Conservation (phyloP, 169 alveolate species). For the Neospora caninum region DNA sequence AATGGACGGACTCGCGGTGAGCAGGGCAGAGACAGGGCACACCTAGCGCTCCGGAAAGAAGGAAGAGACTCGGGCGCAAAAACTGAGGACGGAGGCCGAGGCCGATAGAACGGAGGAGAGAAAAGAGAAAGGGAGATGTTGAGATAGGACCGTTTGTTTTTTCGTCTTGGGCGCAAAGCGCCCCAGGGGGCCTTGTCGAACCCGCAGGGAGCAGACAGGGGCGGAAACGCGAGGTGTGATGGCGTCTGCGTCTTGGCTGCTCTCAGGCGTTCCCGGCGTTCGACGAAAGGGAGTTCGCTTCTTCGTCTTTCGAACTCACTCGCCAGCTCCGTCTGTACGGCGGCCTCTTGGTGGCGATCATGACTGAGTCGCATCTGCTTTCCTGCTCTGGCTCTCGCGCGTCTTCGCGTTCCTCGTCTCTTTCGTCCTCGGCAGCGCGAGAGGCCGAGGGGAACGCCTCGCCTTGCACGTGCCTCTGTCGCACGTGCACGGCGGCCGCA, state of each 20-base stretch:
- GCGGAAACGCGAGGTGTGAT: not conserved
- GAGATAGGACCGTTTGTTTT: no score
- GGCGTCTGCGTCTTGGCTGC: not conserved
- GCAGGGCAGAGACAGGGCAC: no score
- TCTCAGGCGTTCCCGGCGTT: not conserved
- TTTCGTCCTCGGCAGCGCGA: not conserved
- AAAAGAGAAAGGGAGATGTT: no score
- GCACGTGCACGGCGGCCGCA: not conserved
- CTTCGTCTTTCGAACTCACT: not conserved
- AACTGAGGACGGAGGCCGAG: no score
- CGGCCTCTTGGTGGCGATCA: not conserved
- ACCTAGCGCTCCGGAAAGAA: no score
- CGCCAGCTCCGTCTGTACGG: slow-evolving; percentile 34
- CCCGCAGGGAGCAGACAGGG: no score
- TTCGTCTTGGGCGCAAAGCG: no score
- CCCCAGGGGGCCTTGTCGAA: no score
- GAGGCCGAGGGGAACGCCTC: not conserved
- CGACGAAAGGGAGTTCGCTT: not conserved
- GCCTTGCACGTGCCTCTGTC: not conserved
- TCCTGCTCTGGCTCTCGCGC: not conserved
- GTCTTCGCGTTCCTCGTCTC: not conserved
- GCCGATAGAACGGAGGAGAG: no score
- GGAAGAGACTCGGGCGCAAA: no score
- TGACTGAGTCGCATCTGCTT: not conserved
- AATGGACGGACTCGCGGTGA: not conserved